phyloP scores from a whole-genome alignment of 2,329 filamentous ascomycete genomes.

The Amphichorda felina region DNA sequence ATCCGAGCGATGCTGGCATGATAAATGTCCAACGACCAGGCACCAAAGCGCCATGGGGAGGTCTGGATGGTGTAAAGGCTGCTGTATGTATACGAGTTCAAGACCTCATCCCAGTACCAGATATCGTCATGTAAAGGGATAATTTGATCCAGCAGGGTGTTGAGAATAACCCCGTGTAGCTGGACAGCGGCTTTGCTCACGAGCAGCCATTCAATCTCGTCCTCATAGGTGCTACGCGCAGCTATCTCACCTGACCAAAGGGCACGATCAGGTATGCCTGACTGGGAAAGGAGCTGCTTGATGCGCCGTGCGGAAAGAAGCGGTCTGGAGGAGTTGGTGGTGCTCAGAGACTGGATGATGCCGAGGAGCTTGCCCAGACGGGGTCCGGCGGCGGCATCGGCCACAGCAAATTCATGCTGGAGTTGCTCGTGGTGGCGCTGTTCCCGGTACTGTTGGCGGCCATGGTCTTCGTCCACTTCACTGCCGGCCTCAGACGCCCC shows the following conservation, averaged over 20 bases:
- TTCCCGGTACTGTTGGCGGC: too few species aligned
- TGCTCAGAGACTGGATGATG: constrained; percentile 60
- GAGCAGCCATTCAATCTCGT: constrained; percentile 81
- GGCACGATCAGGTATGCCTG: constrained; percentile 35
- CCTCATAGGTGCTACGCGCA: constrained; percentile 41
- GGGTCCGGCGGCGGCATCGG: constrained; percentile 35
- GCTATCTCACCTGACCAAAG: background rate
- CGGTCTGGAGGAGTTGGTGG: constrained; percentile 50
- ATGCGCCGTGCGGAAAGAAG: constrained; percentile 51
- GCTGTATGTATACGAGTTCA: constrained; percentile 67
- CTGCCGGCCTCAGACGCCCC: constrained; percentile 26
- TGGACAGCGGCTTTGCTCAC: constrained; percentile 89
- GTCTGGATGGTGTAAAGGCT: constrained; percentile 80
- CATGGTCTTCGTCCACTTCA: too few species aligned
- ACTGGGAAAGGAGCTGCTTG: constrained; percentile 48
- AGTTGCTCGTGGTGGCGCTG: too few species aligned
- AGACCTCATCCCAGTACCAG: constrained; percentile 89
- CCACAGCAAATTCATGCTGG: constrained; percentile 16
- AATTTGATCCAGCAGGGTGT: constrained; percentile 69
- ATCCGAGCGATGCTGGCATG: constrained; percentile 41
- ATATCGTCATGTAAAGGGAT: constrained; percentile 76
- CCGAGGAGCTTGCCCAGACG: constrained; percentile 51
- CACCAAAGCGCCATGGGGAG: constrained; percentile 63
- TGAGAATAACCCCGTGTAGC: constrained; percentile 70
- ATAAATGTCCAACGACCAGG: constrained; percentile 60